Evolutionary conservation across 306 rosid species (phyloP).

Genomic region (Quercus berberidifolia): DNA sequence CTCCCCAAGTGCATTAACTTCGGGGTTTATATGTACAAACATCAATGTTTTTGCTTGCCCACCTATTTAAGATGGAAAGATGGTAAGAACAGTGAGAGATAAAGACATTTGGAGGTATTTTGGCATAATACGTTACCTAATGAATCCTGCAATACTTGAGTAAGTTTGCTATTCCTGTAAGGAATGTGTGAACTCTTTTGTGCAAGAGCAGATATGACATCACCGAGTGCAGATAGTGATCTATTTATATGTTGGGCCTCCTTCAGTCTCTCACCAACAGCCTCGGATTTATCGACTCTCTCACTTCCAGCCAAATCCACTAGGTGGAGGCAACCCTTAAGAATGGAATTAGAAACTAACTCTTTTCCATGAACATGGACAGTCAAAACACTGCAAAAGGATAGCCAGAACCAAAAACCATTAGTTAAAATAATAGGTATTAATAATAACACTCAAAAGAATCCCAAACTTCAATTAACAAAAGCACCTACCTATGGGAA

Average conservation of each 20-base stretch:
- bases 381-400: constrained; percentile 73
- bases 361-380: constrained; percentile 89
- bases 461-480: constrained; percentile 1
- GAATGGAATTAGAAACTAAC: constrained; percentile 59
- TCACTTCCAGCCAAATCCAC: constrained; percentile 99
- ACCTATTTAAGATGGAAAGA: constrained; percentile 38
- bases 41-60: constrained; percentile 97
- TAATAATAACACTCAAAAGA: constrained; percentile 4
- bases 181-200: constrained; percentile 90
- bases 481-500: constrained; percentile 67
- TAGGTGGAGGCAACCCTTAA: constrained; percentile 90
- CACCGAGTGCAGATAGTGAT: constrained; percentile 98
- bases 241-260: constrained; percentile 94
- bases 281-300: constrained; percentile 96
- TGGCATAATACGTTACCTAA: constrained; percentile 52
- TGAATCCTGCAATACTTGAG: constrained; percentile 95
- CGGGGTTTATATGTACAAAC: constrained; percentile 98
- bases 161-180: constrained; percentile 95
- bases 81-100: constrained; percentile 8
- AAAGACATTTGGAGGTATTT: not conserved
- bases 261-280: constrained; percentile 90
- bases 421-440: not conserved
- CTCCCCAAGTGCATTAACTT: constrained; percentile 78
- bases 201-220: constrained; percentile 94
- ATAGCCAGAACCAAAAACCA: constrained; percentile 11